phyloP scores from a whole-genome alignment of 2,329 filamentous ascomycete genomes.

The Fusarium pseudograminearum region DNA sequence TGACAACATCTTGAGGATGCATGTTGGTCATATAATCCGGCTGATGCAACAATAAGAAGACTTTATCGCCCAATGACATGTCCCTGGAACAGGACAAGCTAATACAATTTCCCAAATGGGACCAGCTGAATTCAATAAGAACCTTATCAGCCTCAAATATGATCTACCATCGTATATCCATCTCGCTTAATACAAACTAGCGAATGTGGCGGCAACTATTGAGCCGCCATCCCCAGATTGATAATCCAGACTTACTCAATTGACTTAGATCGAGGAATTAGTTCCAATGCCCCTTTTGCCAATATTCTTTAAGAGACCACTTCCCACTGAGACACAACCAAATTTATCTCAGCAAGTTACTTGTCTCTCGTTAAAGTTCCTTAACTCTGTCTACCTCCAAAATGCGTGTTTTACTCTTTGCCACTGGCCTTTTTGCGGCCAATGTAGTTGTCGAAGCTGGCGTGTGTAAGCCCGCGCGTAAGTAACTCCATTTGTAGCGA shows the following conservation, averaged over 20 bases:
- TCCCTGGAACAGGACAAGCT: no score
- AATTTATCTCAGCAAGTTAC: background rate
- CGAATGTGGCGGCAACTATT: background rate
- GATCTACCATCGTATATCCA: rapidly evolving
- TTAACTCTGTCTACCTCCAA: background rate
- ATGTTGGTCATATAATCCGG: no score
- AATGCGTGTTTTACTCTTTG: slow-evolving; percentile 2
- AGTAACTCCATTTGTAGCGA: background rate
- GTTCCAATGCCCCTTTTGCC: background rate
- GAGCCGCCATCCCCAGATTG: background rate
- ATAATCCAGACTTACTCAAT: background rate
- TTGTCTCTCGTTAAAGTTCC: slow-evolving; percentile 12
- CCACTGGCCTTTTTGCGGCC: background rate
- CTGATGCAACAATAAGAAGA: background rate
- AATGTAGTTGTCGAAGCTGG: slow-evolving; percentile 7
- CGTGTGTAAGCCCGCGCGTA: slow-evolving; percentile 9
- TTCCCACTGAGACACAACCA: background rate
- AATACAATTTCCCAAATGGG: background rate
- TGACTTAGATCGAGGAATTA: background rate
- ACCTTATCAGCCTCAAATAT: background rate
- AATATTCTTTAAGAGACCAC: background rate
- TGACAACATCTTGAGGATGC: no score
- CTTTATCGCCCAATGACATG: background rate
- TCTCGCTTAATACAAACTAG: background rate
- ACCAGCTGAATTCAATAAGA: background rate